Evolutionary conservation across 176 grass and related monocot genomes (phyloP).

Genomic region (Echinochloa phyllopogon): DNA sequence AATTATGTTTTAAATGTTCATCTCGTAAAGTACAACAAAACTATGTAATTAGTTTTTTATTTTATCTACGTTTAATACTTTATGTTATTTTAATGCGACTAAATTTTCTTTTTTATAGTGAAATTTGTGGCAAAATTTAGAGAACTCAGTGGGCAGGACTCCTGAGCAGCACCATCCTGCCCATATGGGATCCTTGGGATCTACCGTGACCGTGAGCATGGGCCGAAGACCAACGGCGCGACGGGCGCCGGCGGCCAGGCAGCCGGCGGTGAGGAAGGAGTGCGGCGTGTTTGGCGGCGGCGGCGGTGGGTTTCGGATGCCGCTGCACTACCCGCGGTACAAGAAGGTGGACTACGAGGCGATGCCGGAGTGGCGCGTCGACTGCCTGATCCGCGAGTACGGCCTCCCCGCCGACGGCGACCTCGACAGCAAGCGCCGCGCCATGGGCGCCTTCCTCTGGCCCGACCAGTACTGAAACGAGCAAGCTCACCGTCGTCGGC

Average conservation of each 20-base stretch:
- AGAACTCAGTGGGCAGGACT: too few species aligned
- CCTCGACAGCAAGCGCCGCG: conserved; percentile 60
- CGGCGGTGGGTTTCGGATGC: conserved; percentile 57
- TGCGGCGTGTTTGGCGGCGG: conserved; percentile 21
- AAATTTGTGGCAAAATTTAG: too few species aligned
- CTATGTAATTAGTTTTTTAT: too few species aligned
- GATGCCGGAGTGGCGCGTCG: conserved; percentile 84
- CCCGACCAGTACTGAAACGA: conserved; percentile 46
- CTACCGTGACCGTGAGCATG: conserved; percentile 32
- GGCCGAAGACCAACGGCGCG: conserved; percentile 31
- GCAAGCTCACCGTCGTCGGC: neutral
- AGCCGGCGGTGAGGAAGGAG: conserved; percentile 12
- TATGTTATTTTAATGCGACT: too few species aligned
- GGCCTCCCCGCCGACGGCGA: conserved; percentile 62
- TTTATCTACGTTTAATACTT: too few species aligned
- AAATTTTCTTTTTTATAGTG: too few species aligned
- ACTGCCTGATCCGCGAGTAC: conserved; percentile 78
- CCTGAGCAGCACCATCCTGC: neutral
- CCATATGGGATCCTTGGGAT: conserved; percentile 51
- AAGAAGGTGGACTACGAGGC: conserved; percentile 80
- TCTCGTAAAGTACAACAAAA: too few species aligned
- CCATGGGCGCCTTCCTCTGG: conserved; percentile 89
- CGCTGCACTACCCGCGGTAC: conserved; percentile 80
- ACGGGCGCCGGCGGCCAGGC: neutral
- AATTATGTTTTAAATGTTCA: too few species aligned